Conservation (phyloP, 169 alveolate genomes). For the Eimeria acervulina region DNA sequence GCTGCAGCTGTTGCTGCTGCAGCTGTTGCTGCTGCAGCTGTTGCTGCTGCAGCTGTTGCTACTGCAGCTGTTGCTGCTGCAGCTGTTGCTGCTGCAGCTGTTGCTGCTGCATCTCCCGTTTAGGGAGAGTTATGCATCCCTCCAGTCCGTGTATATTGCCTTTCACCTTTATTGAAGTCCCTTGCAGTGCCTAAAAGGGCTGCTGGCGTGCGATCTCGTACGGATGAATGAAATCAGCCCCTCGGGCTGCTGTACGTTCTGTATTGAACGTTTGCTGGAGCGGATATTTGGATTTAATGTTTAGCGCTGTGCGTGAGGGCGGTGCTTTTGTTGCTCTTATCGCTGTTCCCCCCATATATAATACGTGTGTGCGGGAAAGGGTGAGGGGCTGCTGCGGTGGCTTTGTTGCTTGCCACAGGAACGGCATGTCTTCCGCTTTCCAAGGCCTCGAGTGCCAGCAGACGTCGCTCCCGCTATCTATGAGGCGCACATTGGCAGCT, state of each 20-base stretch:
- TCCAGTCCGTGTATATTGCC: no score
- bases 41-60: no score
- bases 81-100: no score
- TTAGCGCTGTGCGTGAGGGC: no score
- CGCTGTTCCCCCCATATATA: neutral
- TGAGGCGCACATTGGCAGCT: conserved; percentile 95
- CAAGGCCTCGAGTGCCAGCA: conserved; percentile 88
- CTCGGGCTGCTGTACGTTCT: neutral
- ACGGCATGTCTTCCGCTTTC: conserved; percentile 87
- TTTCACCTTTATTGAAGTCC: neutral
- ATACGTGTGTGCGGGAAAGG: neutral
- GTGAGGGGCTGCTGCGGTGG: neutral
- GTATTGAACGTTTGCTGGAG: neutral
- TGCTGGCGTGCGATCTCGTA: neutral
- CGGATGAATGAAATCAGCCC: neutral
- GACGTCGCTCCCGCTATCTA: conserved; percentile 91
- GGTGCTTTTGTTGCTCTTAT: no score
- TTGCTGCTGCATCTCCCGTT: no score
- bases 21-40: no score
- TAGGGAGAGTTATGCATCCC: neutral
- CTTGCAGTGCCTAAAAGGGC: neutral
- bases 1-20: no score
- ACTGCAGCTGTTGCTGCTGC: no score
- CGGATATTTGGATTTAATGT: neutral
- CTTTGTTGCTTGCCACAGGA: conserved; percentile 55